Conservation (phyloP, 345 rosid species). For the Zanthoxylum bungeanum region DNA sequence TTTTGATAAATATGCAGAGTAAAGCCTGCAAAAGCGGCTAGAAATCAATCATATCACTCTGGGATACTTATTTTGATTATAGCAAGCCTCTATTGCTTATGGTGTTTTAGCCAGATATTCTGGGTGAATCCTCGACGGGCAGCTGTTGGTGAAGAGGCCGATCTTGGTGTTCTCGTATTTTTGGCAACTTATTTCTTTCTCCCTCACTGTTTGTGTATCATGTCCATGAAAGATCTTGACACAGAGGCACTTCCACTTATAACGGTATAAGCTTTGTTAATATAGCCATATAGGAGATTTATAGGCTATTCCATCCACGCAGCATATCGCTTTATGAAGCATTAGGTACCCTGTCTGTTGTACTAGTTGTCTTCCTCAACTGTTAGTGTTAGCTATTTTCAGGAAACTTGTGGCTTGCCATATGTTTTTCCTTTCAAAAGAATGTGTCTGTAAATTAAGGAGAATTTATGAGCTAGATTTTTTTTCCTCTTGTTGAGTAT, state of each 20-base stretch:
- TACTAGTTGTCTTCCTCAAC: not conserved
- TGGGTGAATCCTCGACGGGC: conserved; percentile 54
- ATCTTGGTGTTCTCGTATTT: conserved; percentile 60
- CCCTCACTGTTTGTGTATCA: conserved; percentile 46
- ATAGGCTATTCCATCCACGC: not conserved
- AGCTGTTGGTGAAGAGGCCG: conserved; percentile 79
- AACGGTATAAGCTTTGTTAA: not conserved
- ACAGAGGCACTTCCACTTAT: conserved; percentile 32
- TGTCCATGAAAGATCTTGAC: conserved; percentile 37
- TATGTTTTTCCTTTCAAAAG: not conserved
- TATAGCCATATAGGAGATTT: not conserved
- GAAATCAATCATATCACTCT: conserved; percentile 35
- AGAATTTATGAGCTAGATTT: not conserved
- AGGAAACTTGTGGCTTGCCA: not conserved
- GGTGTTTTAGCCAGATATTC: conserved; percentile 68
- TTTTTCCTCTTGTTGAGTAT: not conserved
- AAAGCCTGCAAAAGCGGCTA: conserved; percentile 21
- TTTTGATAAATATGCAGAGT: conserved; percentile 31
- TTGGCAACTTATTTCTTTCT: conserved; percentile 47
- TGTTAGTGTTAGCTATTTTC: not conserved
- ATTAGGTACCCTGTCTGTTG: not conserved
- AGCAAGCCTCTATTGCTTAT: conserved; percentile 45
- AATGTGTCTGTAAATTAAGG: not conserved
- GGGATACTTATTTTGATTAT: conserved; percentile 33
- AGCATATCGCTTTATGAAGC: conserved; percentile 1